Evolutionary conservation across 306 rosid genomes (phyloP).

Genomic region (Mimosa bimucronata): DNA sequence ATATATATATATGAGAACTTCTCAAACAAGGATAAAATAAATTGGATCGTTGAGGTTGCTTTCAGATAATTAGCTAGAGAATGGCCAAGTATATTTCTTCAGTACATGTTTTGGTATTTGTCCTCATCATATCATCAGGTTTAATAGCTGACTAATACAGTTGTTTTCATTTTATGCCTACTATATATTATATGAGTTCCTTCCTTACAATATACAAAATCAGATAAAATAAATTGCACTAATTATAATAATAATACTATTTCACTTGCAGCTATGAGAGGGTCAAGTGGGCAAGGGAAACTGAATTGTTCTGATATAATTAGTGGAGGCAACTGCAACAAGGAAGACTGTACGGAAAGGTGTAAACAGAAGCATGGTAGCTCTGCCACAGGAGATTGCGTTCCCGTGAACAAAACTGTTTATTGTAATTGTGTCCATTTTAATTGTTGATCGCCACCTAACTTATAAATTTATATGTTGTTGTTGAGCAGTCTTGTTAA

Average conservation of each 20-base stretch:
- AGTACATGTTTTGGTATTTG: neutral
- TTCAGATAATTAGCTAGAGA: no score
- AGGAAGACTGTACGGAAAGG: neutral
- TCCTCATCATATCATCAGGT: conserved; percentile 1
- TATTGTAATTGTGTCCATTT: neutral
- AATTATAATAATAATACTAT: no score
- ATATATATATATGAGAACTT: no score
- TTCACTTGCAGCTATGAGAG: neutral
- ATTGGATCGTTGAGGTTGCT: neutral
- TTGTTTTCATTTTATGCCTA: neutral
- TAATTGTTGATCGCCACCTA: neutral
- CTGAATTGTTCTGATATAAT: neutral
- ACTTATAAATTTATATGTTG: neutral
- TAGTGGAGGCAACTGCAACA: neutral
- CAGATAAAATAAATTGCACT: neutral
- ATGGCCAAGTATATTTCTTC: neutral
- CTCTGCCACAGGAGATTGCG: neutral
- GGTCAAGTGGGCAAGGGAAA: neutral
- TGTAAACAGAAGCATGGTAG: neutral
- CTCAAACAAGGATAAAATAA: neutral
- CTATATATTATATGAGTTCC: neutral
- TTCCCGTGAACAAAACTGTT: neutral
- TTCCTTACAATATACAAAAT: no score
- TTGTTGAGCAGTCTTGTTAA: neutral
- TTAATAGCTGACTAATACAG: neutral